phyloP scores from a whole-genome alignment of 768 basidiomycete species.

The Lactarius quietus region DNA sequence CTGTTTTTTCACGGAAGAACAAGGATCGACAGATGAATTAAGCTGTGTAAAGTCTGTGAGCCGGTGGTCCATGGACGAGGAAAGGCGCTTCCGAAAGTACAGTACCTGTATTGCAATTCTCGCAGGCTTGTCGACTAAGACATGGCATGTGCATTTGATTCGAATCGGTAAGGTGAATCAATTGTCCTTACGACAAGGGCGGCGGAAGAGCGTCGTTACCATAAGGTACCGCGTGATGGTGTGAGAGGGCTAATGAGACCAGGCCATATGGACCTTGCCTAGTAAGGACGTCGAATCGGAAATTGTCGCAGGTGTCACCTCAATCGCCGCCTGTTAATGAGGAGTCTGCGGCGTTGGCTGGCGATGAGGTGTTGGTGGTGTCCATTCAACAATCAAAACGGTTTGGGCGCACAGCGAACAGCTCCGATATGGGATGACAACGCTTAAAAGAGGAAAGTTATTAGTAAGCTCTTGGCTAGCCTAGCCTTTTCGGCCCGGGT shows the following conservation, averaged over 20 bases:
- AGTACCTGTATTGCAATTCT: conserved; percentile 8
- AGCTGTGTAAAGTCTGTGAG: not conserved
- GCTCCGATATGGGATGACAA: not conserved
- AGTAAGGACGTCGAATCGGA: not conserved
- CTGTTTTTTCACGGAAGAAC: not conserved
- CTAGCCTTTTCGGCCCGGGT: not conserved
- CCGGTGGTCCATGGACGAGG: not conserved
- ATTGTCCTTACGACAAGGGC: not conserved
- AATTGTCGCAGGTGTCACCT: not conserved
- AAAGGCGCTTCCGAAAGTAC: not conserved
- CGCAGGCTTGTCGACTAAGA: not conserved
- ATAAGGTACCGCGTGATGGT: not conserved
- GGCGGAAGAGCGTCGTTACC: not conserved
- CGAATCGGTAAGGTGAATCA: not conserved
- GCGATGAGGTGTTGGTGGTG: not conserved
- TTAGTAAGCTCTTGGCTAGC: too few relatives aligned
- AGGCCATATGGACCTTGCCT: not conserved
- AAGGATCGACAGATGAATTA: conserved; percentile 3
- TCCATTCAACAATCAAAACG: not conserved
- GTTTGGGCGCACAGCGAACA: not conserved
- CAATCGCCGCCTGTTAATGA: not conserved
- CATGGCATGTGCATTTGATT: not conserved
- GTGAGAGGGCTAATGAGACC: not conserved
- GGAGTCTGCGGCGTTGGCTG: not conserved
- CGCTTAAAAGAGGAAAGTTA: not conserved